Evolutionary conservation across 441 rosid genomes (phyloP).

Genomic region (Gossypium laxum): DNA sequence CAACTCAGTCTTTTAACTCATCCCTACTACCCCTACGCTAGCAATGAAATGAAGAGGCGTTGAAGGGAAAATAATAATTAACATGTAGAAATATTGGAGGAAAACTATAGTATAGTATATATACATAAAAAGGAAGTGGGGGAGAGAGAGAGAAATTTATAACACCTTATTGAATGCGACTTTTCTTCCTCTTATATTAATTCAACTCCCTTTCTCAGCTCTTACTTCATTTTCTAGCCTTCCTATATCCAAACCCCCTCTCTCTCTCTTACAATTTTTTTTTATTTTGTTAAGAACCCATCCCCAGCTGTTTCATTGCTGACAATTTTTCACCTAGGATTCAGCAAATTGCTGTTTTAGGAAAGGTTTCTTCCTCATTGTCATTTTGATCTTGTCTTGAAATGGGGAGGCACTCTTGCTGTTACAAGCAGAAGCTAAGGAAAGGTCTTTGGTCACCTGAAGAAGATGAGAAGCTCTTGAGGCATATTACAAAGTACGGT

Average conservation of each 20-base stretch:
- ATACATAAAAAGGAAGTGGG: not conserved
- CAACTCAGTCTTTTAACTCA: constrained; percentile 22
- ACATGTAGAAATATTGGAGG: not conserved
- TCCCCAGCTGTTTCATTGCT: constrained; percentile 20
- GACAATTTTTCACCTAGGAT: constrained; percentile 33
- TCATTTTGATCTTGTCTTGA: constrained; percentile 1
- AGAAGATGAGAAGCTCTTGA: constrained; percentile 43
- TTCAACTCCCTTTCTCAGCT: constrained; percentile 36
- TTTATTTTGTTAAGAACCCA: not conserved
- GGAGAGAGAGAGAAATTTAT: constrained; percentile 9
- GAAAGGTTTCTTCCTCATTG: constrained; percentile 12
- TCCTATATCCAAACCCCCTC: constrained; percentile 14
- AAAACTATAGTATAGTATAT: not conserved
- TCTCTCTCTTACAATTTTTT: constrained; percentile 9
- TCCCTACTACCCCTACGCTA: not conserved
- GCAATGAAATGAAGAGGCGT: too few species aligned
- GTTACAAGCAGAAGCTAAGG: constrained; percentile 45
- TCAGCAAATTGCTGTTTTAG: constrained; percentile 26
- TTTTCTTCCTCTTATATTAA: constrained; percentile 41
- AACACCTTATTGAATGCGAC: constrained; percentile 27
- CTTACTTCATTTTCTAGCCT: constrained; percentile 40
- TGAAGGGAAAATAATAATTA: too few species aligned
- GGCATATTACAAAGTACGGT: constrained; percentile 39
- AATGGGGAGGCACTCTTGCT: constrained; percentile 47
- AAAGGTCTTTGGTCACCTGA: constrained; percentile 55